A percentile compares a stretch with the other conserved stretches of the same genome.
phyloP scores from a whole-genome alignment of 2,329 filamentous ascomycete genomes.

The Ceratocystis papillata region DNA sequence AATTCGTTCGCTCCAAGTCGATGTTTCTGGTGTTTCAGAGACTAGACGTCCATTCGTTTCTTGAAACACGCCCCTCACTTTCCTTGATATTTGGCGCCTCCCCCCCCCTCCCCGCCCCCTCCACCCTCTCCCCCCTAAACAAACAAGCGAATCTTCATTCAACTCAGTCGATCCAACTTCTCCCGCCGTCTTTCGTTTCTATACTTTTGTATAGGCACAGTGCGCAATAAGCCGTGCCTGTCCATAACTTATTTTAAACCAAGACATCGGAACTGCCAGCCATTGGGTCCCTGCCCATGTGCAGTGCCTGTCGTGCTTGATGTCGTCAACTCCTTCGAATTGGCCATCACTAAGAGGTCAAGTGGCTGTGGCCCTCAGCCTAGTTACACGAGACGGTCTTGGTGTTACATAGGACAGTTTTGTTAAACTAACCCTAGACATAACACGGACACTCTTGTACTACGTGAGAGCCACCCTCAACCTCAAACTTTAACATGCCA shows the following conservation, averaged over 20 bases:
- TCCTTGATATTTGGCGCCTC: not conserved
- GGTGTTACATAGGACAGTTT: not conserved
- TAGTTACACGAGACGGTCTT: not conserved
- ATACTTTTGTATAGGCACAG: slow-evolving; percentile 1
- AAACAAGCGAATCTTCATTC: slow-evolving; percentile 22
- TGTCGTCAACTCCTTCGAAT: not conserved
- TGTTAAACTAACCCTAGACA: too few relatives aligned
- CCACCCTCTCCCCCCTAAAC: too few relatives aligned
- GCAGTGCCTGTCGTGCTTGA: not conserved
- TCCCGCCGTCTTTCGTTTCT: slow-evolving; percentile 1
- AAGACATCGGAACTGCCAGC: not conserved
- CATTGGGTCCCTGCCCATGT: not conserved
- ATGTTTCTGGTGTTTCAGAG: slow-evolving; percentile 7
- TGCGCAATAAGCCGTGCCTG: slow-evolving; percentile 24
- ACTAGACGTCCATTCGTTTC: slow-evolving; percentile 8
- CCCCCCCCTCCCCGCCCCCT: too few relatives aligned
- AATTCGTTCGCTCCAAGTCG: not conserved
- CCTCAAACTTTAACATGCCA: not conserved
- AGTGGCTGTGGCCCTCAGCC: not conserved
- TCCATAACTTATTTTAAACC: not conserved
- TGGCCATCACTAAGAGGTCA: not conserved
- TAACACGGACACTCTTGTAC: not conserved
- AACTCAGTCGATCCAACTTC: slow-evolving; percentile 9
- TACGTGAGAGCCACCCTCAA: not conserved
- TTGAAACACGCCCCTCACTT: not conserved